Evolutionary conservation across 768 basidiomycete species (phyloP).

Genomic region (Ephemerocybe angulata): DNA sequence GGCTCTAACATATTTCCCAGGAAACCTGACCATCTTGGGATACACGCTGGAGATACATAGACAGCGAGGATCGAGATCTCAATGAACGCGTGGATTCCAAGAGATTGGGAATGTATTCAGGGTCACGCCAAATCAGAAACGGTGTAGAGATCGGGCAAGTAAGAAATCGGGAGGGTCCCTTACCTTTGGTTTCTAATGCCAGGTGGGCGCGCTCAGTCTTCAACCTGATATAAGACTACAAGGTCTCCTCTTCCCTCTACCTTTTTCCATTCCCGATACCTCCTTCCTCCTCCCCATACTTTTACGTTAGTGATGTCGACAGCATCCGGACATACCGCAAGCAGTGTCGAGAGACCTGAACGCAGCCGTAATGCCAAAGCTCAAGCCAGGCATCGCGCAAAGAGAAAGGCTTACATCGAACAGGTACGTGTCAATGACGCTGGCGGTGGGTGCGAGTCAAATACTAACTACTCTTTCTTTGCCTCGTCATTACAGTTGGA

Average conservation of each 20-base stretch:
- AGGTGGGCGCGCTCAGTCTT: constrained; percentile 31
- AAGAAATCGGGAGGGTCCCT: constrained; percentile 47
- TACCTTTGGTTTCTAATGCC: constrained; percentile 29
- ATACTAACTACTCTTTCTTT: background rate
- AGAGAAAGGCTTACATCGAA: constrained; percentile 90
- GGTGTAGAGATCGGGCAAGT: constrained; percentile 42
- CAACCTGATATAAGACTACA: constrained; percentile 40
- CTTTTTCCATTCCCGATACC: constrained; percentile 50
- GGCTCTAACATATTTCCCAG: constrained; percentile 13
- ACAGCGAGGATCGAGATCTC: constrained; percentile 17
- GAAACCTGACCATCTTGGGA: constrained; percentile 7
- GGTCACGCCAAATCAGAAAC: constrained; percentile 35
- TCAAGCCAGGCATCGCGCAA: constrained; percentile 86
- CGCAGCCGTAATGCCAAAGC: constrained; percentile 86
- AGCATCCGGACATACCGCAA: constrained; percentile 51
- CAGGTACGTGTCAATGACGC: constrained; percentile 44
- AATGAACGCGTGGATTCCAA: constrained; percentile 13
- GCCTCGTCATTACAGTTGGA: constrained; percentile 53
- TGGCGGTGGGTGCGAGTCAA: background rate
- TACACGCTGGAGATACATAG: constrained; percentile 20
- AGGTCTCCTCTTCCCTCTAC: constrained; percentile 26
- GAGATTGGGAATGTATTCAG: constrained; percentile 24
- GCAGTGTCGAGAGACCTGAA: constrained; percentile 62
- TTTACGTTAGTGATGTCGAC: constrained; percentile 62
- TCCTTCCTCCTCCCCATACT: constrained; percentile 32